Evolutionary conservation across 257 asterid species (phyloP), one percentile per base, ranked within the genome.

Genomic region (Solanum chilense): DNA sequence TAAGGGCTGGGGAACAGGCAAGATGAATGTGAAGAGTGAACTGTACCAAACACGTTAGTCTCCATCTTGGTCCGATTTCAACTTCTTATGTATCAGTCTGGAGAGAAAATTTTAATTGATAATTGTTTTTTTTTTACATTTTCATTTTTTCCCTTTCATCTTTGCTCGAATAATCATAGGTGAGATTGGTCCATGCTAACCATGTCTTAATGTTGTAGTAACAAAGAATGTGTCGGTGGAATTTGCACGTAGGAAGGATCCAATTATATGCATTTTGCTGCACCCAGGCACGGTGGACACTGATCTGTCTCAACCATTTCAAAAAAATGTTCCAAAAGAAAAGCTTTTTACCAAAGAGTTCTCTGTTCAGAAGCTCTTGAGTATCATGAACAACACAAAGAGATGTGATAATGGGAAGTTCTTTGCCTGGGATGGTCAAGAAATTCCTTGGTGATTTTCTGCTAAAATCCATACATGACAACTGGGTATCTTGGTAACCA

Each of bases 251-350:
- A 95, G 89, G 91, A 95, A 91, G 87, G 98, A 94, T 89, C 99
- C 98, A 13, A 90, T 97, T 84, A 78, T 92, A 88, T 94, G 99
- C 91, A 90, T 97, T 37, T 92, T 97, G 91, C 77, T 97, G 94
- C 99, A 97, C 91, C 99, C 99, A 5, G 99, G 99, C 88, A 97
- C 99, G 0, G 99, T 97, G 16, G 98, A 97, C 86, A 97, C 99
- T 25, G 99, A 95, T 91, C 91, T 97, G 70, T 97, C 99, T 15
- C 94, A 83, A 91, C 99, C 99, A 66, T 97, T 95, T 89, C 98
- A 94, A 90, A 86, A 85, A 89, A 95, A 95, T 90, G 96, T 97
- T 90, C 93, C 99, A 27, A 89, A 90, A 87, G 93, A 91, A 39
- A 95, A 95, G 88, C 98, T 95, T 86, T 97, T 95, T 88, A 92